Conservation (phyloP, 2,329 filamentous ascomycete species). For the Colletotrichum nymphaeae region DNA sequence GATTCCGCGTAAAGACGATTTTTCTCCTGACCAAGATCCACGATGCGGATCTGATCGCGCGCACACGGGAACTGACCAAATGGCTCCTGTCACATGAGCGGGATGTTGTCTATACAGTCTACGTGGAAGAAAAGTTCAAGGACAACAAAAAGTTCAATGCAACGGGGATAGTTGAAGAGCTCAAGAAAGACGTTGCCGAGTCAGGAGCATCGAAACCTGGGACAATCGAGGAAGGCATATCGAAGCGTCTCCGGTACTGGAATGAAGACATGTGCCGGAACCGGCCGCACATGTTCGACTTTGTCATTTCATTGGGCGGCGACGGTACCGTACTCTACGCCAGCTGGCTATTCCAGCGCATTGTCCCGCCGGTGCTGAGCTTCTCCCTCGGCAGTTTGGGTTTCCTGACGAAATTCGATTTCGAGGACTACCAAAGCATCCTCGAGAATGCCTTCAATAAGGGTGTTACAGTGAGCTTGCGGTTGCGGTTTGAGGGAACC, state of each 20-base stretch:
- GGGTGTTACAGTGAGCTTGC: slow-evolving; percentile 88
- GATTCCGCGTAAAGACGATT: slow-evolving; percentile 83
- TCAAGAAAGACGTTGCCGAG: slow-evolving; percentile 56
- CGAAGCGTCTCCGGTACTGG: slow-evolving; percentile 81
- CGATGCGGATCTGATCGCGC: slow-evolving; percentile 80
- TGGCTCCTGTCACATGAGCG: slow-evolving; percentile 84
- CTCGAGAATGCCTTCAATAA: slow-evolving; percentile 80
- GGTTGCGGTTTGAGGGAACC: slow-evolving; percentile 91
- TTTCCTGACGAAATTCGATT: slow-evolving; percentile 97
- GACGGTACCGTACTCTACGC: slow-evolving; percentile 98
- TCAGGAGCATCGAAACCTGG: slow-evolving; percentile 47
- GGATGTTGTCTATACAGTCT: slow-evolving; percentile 79
- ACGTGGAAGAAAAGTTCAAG: slow-evolving; percentile 82
- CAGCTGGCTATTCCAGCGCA: slow-evolving; percentile 95
- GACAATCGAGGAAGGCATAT: slow-evolving; percentile 49
- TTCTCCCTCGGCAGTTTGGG: slow-evolving; percentile 93
- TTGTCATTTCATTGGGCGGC: slow-evolving; percentile 90
- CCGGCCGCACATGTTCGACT: slow-evolving; percentile 90
- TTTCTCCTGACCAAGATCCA: slow-evolving; percentile 94
- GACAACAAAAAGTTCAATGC: slow-evolving; percentile 80
- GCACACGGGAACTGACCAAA: slow-evolving; percentile 79
- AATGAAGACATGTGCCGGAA: slow-evolving; percentile 80
- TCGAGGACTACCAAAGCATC: slow-evolving; percentile 76
- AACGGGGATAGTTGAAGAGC: slow-evolving; percentile 73
- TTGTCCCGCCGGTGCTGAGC: slow-evolving; percentile 92